Base-by-base conservation (phyloP, 306 rosid genomes). In the Ammopiptanthus mongolicus region DNA sequence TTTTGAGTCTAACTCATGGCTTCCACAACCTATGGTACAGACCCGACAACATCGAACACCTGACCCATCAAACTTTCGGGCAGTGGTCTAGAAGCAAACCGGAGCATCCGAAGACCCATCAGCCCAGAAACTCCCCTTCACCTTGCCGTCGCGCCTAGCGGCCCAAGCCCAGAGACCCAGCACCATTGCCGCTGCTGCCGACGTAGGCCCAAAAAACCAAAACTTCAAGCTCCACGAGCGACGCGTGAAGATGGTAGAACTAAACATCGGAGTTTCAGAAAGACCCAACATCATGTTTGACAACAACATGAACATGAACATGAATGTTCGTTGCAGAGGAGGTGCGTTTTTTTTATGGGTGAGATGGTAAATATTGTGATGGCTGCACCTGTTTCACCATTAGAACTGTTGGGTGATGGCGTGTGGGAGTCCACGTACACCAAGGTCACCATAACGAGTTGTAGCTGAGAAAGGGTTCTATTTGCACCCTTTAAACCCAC, bases 141-240 rank as follows among this genome's bases (percentile, higher is more conserved):
- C 89, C 10, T 86, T 80, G 28, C 89, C 88, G 0, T 64, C 93
- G 0, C 87, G 91, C 3, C 78, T 81, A 47, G 25, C 74, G 21
- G 44, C 89, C 78, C 56, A 83, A 56, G 6, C 73, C 88, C 71
- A 78, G 85, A 66, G 31, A 13, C 69, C 78, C 84, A 13, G 6
- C 28, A 5, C 69, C 69, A 8, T 33, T 82, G 2, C 34, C 17
- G 4, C 11, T 15, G 5, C 69, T 60, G 6, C 29, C 28, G 6
- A 59, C 72, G 6, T 84, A 14, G 87, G 90, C 2, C 91, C 90
- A 0, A 86, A 88, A 11, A 83, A 83, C 18, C 82, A 89, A 0
- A 53, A 80, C 71, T 91, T 84, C 75, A 92, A 92, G 78, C 97
- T 95, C 64, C 98, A 87, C 74, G 98, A 95, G 69, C 93, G 98